Evolutionary conservation across 1,139 yeast genomes (phyloP), one percentile per base, ranked within the genome.

Genomic region (Yamadazyma diddensiae): DNA sequence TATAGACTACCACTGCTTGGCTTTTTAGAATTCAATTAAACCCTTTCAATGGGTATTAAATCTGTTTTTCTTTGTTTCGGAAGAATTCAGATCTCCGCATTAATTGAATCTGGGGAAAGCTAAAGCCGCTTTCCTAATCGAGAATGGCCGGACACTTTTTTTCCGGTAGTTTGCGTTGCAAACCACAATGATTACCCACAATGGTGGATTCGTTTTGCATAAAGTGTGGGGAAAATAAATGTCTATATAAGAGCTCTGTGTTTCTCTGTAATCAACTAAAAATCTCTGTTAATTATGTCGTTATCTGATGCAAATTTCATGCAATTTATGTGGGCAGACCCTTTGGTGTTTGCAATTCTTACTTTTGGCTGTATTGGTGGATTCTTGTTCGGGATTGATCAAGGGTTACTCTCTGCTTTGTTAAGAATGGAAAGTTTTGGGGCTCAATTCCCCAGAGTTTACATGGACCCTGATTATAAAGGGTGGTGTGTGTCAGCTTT

Each of bases 321-420:
- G 4, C 21, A 30, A 15, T 36, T 26, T 28, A 24, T 32, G 2
- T 12, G 19, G 3, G 28, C 36, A 15, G 52, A 47, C 29, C 51
- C 48, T 6, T 28, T 40, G 28, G 37, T 41, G n/a, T 46, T 50
- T 24, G 34, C 36, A 3, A 39, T 48, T 7, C 41, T 49, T 12
- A 36, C 43, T 10, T 49, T 50, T 34, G 54, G 52, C 2, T 43
- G 53, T 10, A 29, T 53, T 15, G 57, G 54, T 15, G 57, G 57
- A 9, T 38, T 52, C 12, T 37, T 62, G 42, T 82, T 82, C 48
- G 92, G 92, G 37, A 80, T 79, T 49, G 88, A 82, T 50, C 90
- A 82, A 56, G 92, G 92, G 48, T 70, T 82, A 34, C 77, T 80
- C 81, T 72, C 82, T 19, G 80, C 82, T 48, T 59, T 79, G 33